Base-by-base conservation (phyloP, 148 eudicot genomes). In the Mesembryanthemum crystallinum region DNA sequence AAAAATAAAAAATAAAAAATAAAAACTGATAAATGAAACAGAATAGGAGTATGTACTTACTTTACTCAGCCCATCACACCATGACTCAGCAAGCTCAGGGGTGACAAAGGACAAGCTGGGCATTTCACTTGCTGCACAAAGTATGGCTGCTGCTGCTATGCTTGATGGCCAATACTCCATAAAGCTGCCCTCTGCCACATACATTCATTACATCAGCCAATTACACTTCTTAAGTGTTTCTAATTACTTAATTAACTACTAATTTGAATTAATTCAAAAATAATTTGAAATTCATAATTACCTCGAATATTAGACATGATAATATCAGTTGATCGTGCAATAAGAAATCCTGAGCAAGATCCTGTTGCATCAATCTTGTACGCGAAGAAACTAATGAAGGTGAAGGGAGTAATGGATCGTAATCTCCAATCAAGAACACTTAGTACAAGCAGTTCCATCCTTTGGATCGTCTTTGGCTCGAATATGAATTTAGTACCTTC, bases 391-490 rank as follows among this genome's bases (percentile, higher is more conserved):
- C 83, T 80, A 63, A 87, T 79, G 47, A 83, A 94, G 67, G 86
- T 82, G 76, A 94, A 92, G n/a, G 98, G 97, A 3, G 97, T 90
- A 33, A 94, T 73, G 8, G 87, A 82, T 78, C 88, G 77, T 25
- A 94, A 87, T 81, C 93, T 87, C 98, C 98, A 94, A 79, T 90
- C 91, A 15, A 94, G 82, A 25, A 87, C 88, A 69, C 79, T 54
- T 4, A 94, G 86, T 28, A 94, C 97, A 25, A 91, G 87, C 81
- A 94, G 80, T 78, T 94, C 98, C 98, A 94, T 94, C 69, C 86
- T 86, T 61, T 81, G 87, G 76, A 94, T 80, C 54, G 89, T 89
- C 83, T 85, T 94, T 67, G 98, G 85, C 73, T 94, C 91, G 66
- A 94, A 94, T 24, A 90, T 74, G 68, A 79, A 90, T 55, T 83